These are phyloP conservation scores for Colletotrichum paranaense DNA, from an alignment of 2,329 filamentous ascomycete species.

Conservation along the genomic window DNA sequence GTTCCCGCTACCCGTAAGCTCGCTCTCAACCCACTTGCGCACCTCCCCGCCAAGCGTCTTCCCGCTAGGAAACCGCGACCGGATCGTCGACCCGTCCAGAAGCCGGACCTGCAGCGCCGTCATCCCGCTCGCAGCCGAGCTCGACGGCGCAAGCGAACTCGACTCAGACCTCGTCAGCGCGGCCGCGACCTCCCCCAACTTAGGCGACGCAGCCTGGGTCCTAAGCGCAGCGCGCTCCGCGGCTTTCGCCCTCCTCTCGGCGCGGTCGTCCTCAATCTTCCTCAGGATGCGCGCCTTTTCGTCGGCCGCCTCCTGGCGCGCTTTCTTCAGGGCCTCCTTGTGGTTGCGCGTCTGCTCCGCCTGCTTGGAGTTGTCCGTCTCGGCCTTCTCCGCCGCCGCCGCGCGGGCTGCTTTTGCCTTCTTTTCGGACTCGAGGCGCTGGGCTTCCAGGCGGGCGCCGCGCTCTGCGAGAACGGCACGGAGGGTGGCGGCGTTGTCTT, in stretches of 20 bases:
- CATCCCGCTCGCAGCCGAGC: constrained; percentile 39
- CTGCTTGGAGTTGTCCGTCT: constrained; percentile 43
- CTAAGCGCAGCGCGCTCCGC: constrained; percentile 59
- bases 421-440: constrained; percentile 56
- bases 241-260: constrained; percentile 69
- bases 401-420: constrained; percentile 63
- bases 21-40: constrained; percentile 80
- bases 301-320: constrained; percentile 72
- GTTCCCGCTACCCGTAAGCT: constrained; percentile 63
- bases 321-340: constrained; percentile 68
- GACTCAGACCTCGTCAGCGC: constrained; percentile 46
- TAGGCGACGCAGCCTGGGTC: constrained; percentile 40
- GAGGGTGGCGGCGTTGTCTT: constrained; percentile 36
- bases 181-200: constrained; percentile 43
- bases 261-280: constrained; percentile 82
- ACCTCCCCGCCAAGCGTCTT: constrained; percentile 74
- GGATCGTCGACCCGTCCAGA: constrained; percentile 85
- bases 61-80: constrained; percentile 73
- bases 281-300: constrained; percentile 79
- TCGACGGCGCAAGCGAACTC: constrained; percentile 45
- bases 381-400: constrained; percentile 58
- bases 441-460: constrained; percentile 55
- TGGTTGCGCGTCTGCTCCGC: constrained; percentile 55
- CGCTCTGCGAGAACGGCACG: constrained; percentile 62
- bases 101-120: constrained; percentile 80